A percentile compares a stretch with the other conserved stretches of the same genome.
These are phyloP conservation scores for Rhizopogon rudus DNA, from an alignment of 768 basidiomycete genomes.

Conservation along the genomic window DNA sequence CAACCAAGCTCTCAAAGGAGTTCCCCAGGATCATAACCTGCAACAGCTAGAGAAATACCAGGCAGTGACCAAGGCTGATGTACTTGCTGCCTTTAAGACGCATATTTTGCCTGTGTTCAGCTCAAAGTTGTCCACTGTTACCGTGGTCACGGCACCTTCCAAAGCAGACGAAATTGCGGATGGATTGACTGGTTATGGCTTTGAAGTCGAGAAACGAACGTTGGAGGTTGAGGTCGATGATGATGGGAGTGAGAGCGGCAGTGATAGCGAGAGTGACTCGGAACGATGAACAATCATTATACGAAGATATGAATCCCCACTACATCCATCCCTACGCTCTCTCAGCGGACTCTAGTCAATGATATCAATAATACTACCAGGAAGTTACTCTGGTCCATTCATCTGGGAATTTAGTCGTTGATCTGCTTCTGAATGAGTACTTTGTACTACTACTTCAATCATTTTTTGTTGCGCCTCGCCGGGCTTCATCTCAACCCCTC, in stretches of 20 bases:
- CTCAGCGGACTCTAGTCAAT: not conserved
- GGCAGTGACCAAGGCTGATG: slow-evolving; percentile 73
- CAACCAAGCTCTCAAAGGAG: slow-evolving; percentile 88
- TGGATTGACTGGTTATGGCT: slow-evolving; percentile 65
- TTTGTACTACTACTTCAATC: slow-evolving; percentile 57
- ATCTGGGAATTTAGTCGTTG: not conserved
- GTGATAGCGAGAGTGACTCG: slow-evolving; percentile 16
- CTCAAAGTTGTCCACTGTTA: slow-evolving; percentile 67
- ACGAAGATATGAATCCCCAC: not conserved
- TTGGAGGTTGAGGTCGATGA: slow-evolving; percentile 63
- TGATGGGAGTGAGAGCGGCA: slow-evolving; percentile 31
- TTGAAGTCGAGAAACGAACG: slow-evolving; percentile 67
- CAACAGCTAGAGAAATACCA: slow-evolving; percentile 77
- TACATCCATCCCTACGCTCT: not conserved
- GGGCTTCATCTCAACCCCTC: slow-evolving; percentile 71
- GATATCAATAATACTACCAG: not conserved
- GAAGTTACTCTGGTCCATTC: not conserved
- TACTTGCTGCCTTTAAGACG: slow-evolving; percentile 59
- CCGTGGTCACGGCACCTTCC: slow-evolving; percentile 78
- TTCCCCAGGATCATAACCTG: slow-evolving; percentile 68
- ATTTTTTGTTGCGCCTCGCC: slow-evolving; percentile 65
- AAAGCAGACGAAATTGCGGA: slow-evolving; percentile 70
- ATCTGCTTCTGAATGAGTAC: slow-evolving; percentile 8
- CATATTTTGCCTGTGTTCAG: slow-evolving; percentile 87
- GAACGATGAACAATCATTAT: not conserved